Base-by-base conservation (phyloP, 768 basidiomycete genomes). In the Punctularia strigosozonata region DNA sequence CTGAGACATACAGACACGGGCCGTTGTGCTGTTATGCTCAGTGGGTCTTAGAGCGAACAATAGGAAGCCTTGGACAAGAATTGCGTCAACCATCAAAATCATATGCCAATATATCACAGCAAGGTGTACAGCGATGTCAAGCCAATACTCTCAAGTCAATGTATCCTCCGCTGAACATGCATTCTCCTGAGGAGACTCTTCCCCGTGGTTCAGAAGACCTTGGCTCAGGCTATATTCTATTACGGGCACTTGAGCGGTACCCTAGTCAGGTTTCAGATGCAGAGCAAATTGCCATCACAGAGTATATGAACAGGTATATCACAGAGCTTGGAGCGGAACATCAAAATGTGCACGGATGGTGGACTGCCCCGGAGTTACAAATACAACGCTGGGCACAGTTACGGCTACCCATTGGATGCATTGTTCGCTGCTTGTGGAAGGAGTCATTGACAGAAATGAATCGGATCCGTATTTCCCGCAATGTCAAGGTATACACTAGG, bases 21-120 rank as follows among this genome's bases (percentile, higher is more conserved):
- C 53, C 54, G 0, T 40, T 41, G 2, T 46, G 44, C 14, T 47
- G 43, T 17, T 49, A 45, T 30, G 37, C 59, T 4, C 57, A 61
- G 32, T 62, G 53, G 53, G 52, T 46, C 0, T 47, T 63, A 39
- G 58, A 60, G 25, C 13, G 43, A 0, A 50, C 48, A 1, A 55
- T 59, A 14, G 47, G 58, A 3, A 55, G 49, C 17, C 49, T 58
- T 37, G 53, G 51, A 2, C 31, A 44, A 23, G 51, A 60, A 31
- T 51, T 58, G 4, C 21, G 37, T 6, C 53, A 55, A 26, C 51
- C 38, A 7, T 53, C 46, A 0, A 42, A 57, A 19, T 44, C 49
- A 2, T 57, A 41, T 26, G 43, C 45, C 2, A 60, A 60, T 35
- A 45, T 61, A 4, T 24, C 56, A 14, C 41, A 56, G 31, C 40